Conservation (phyloP, 805 yeast species). For the Ogataea neopini region DNA sequence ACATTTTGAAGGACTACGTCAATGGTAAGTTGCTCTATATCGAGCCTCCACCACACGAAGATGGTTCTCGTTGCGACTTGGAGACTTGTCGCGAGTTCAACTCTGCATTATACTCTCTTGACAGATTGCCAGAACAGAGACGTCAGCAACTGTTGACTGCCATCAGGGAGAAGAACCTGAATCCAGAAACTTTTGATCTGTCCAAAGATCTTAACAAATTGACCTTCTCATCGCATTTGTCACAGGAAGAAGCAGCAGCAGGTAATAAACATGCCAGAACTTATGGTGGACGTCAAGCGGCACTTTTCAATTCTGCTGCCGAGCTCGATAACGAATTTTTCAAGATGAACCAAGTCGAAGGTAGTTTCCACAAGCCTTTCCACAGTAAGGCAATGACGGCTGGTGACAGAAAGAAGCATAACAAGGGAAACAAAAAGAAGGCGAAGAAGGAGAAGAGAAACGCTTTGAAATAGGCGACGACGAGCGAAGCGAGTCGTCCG, state of each 20-base stretch:
- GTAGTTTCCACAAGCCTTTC: constrained; percentile 70
- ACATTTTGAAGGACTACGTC: constrained; percentile 90
- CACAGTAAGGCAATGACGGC: constrained; percentile 53
- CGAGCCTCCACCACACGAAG: constrained; percentile 83
- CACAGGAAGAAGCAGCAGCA: constrained; percentile 44
- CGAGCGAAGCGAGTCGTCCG: neutral
- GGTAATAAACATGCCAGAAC: constrained; percentile 47
- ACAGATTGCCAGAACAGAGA: constrained; percentile 69
- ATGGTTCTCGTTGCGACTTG: constrained; percentile 50
- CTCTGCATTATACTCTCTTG: constrained; percentile 66
- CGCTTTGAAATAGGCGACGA: constrained; percentile 5
- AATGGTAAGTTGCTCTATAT: constrained; percentile 84
- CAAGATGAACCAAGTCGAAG: constrained; percentile 61
- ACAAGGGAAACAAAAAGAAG: constrained; percentile 44
- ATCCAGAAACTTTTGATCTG: constrained; percentile 56
- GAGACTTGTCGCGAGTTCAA: constrained; percentile 70
- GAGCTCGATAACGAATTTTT: constrained; percentile 88
- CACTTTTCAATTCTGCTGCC: constrained; percentile 72
- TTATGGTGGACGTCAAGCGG: constrained; percentile 84
- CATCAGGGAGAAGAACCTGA: constrained; percentile 54
- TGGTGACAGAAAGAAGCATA: constrained; percentile 77
- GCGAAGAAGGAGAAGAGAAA: constrained; percentile 23
- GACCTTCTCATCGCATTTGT: constrained; percentile 79
- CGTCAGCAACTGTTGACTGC: constrained; percentile 69
- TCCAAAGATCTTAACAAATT: constrained; percentile 68